Conservation (phyloP, 1,139 yeast species). For the Dujonia santamariae region DNA sequence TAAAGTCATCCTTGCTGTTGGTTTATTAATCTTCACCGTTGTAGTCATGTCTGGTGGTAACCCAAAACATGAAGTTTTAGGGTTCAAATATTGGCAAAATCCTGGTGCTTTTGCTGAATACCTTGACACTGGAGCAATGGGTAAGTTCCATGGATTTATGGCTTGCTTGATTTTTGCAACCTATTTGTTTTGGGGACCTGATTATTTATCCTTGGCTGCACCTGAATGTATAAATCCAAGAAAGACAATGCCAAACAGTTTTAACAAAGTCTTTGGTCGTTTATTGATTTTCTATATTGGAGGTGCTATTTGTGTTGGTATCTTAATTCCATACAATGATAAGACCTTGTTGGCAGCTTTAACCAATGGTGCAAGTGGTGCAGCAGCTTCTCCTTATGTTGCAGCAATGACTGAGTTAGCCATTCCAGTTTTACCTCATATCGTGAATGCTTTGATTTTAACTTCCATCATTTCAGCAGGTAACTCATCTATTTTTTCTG, state of each 20-base stretch:
- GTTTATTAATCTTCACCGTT: constrained; percentile 37
- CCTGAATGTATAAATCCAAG: constrained; percentile 34
- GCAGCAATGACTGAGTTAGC: constrained; percentile 17
- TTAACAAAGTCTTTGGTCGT: constrained; percentile 28
- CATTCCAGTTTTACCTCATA: constrained; percentile 32
- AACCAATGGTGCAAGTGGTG: constrained; percentile 23
- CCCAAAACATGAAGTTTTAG: constrained; percentile 22
- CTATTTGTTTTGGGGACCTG: constrained; percentile 44
- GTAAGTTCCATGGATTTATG: constrained; percentile 36
- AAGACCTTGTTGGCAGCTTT: constrained; percentile 24
- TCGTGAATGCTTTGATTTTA: constrained; percentile 23
- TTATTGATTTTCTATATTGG: constrained; percentile 35
- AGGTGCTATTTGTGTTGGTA: constrained; percentile 36
- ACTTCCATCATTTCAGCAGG: constrained; percentile 1
- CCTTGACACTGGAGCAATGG: constrained; percentile 30
- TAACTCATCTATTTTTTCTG: constrained; percentile 1
- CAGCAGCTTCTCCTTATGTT: constrained; percentile 40
- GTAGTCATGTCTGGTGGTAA: constrained; percentile 42
- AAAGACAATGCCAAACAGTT: constrained; percentile 30
- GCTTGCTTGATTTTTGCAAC: constrained; percentile 36
- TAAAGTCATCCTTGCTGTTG: constrained; percentile 37
- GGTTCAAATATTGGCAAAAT: constrained; percentile 19
- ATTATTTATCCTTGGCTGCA: constrained; percentile 31
- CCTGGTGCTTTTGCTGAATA: constrained; percentile 28
- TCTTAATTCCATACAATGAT: constrained; percentile 33